phyloP scores from a whole-genome alignment of 129 eudicot genomes.

The Chrysanthemum makinoi region DNA sequence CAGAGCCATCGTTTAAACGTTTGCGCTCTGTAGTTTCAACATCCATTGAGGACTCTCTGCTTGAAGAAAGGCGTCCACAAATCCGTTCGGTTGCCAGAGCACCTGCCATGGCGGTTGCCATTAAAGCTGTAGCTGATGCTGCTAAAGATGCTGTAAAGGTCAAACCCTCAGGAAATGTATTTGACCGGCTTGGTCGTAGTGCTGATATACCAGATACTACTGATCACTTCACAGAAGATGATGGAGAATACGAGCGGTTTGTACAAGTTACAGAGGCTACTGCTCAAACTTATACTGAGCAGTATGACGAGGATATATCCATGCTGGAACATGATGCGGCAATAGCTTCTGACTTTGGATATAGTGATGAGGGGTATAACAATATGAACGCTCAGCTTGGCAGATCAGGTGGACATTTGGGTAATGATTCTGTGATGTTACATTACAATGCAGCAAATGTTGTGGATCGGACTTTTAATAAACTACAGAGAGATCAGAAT shows the following conservation, averaged over 20 bases:
- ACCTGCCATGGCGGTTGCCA: constrained; percentile 63
- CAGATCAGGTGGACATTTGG: constrained; percentile 41
- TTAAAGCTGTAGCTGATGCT: constrained; percentile 83
- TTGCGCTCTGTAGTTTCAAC: constrained; percentile 83
- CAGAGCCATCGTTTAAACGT: constrained; percentile 74
- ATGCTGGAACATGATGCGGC: constrained; percentile 41
- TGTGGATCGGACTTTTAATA: constrained; percentile 36
- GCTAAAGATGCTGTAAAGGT: constrained; percentile 65
- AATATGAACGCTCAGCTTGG: constrained; percentile 39
- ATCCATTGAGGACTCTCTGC: constrained; percentile 33
- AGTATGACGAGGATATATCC: constrained; percentile 22
- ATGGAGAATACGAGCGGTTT: constrained; percentile 30
- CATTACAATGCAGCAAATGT: constrained; percentile 38
- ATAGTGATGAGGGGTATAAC: constrained; percentile 44
- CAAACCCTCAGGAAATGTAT: constrained; percentile 69
- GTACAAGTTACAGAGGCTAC: constrained; percentile 32
- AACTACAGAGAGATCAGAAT: constrained; percentile 38
- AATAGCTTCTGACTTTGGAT: constrained; percentile 42
- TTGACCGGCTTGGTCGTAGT: constrained; percentile 80
- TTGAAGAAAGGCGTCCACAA: constrained; percentile 43
- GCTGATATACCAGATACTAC: constrained; percentile 33
- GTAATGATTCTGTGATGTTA: constrained; percentile 41
- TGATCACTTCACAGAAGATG: constrained; percentile 33
- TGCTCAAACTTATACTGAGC: constrained; percentile 21
- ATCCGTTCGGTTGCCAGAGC: constrained; percentile 47